These are phyloP conservation scores for Quillaja saponaria DNA, from an alignment of 306 rosid species.

Conservation along the genomic window DNA sequence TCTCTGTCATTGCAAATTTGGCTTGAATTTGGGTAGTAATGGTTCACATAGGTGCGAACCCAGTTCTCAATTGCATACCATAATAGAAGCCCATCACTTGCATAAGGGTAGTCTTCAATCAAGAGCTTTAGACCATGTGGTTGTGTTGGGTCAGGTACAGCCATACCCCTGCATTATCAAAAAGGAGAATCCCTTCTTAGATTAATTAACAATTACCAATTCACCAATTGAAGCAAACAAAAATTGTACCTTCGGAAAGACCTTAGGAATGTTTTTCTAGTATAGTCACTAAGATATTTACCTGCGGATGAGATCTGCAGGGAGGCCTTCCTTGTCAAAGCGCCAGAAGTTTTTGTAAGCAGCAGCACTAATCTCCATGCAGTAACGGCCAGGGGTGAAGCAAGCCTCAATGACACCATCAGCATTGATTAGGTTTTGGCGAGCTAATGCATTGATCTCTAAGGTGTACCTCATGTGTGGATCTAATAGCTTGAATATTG, in stretches of 20 bases:
- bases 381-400: slow-evolving; percentile 89
- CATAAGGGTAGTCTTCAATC: slow-evolving; percentile 86
- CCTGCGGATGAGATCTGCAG: slow-evolving; percentile 87
- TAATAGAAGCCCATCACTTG: slow-evolving; percentile 74
- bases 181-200: slow-evolving; percentile 24
- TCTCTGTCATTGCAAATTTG: slow-evolving; percentile 59
- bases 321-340: slow-evolving; percentile 77
- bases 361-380: slow-evolving; percentile 82
- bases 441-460: slow-evolving; percentile 80
- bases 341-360: slow-evolving; percentile 88
- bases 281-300: slow-evolving; percentile 8
- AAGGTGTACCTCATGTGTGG: slow-evolving; percentile 96
- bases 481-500: slow-evolving; percentile 78
- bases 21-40: slow-evolving; percentile 67
- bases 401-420: slow-evolving; percentile 79
- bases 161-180: slow-evolving; percentile 63
- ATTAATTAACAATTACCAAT: slow-evolving; percentile 16
- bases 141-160: slow-evolving; percentile 76
- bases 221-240: slow-evolving; percentile 24
- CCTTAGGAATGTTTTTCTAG: not conserved
- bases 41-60: slow-evolving; percentile 71
- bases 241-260: not conserved
- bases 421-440: slow-evolving; percentile 64
- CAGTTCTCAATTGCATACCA: slow-evolving; percentile 87
- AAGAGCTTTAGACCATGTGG: slow-evolving; percentile 81